Percentiles rank a stretch among this genome's conserved stretches.
Evolutionary conservation across 345 rosid species (phyloP).

Genomic region (Salix caprea): DNA sequence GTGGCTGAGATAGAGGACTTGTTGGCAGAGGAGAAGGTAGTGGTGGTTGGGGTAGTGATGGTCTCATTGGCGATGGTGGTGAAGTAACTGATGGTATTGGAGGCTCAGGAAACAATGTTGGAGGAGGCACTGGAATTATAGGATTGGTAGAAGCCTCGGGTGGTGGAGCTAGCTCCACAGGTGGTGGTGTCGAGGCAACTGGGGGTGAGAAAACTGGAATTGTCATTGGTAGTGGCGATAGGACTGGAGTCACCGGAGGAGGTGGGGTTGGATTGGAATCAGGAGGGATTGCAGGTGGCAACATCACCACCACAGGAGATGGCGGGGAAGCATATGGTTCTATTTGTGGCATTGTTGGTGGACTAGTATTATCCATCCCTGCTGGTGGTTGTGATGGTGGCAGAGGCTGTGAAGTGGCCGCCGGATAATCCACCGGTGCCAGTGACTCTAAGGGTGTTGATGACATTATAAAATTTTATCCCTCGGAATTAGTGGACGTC

Average conservation of each 20-base stretch:
- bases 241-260: not conserved
- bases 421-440: not conserved
- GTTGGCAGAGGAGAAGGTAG: not conserved
- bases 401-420: not conserved
- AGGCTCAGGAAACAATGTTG: conserved; percentile 16
- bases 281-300: not conserved
- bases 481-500: not conserved
- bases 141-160: not conserved
- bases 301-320: not conserved
- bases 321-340: conserved; percentile 3
- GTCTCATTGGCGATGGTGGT: not conserved
- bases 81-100: conserved; percentile 11
- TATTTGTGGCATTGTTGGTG: not conserved
- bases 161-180: conserved; percentile 1
- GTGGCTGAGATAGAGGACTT: not conserved
- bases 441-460: conserved; percentile 1
- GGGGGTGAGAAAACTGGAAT: not conserved
- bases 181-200: not conserved
- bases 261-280: not conserved
- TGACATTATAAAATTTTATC: conserved; percentile 8
- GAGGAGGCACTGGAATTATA: conserved; percentile 8
- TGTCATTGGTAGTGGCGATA: not conserved
- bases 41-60: not conserved
- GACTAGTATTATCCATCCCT: not conserved
- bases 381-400: not conserved